Base-by-base conservation (phyloP, 2,329 filamentous ascomycete species). In the Xylariales sp. region DNA sequence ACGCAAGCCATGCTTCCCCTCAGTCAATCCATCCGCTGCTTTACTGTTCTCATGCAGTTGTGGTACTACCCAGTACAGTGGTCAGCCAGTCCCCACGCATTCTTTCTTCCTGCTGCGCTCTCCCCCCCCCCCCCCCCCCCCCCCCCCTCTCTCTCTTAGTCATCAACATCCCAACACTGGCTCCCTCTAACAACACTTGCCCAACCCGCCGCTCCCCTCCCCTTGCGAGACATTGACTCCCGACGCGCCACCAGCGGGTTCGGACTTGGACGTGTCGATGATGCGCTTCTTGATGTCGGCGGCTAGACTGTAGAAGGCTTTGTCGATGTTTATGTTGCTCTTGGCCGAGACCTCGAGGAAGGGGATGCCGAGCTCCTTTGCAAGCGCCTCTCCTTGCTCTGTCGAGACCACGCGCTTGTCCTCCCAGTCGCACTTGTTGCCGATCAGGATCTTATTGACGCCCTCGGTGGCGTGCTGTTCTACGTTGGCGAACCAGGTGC, bases 381-480 rank as follows among this genome's bases (percentile, higher is more conserved):
- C 93, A 43, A 98, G 80, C 51, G 84, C 84, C 67, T 98, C 90
- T 55, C 93, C 93, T 60, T 89, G 85, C 65, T 96, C 90, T 46
- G 86, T 95, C 37, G 88, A 89, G 31, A 98, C 86, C 42, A 87
- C 89, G 54, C 93, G 85, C 78, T 97, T 97, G 71, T 98, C 93
- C 69, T 97, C 93, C 93, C 93, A 97, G 69, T 98, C 93, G 71
- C 93, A 98, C 73, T 98, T 98, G 79, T 98, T 98, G 64, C 93
- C 93, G 54, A 98, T 96, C 52, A 98, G 80, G 62, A 98, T 97
- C 77, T 97, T 98, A 81, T 97, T 96, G 62, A 98, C 93, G 58
- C 93, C 93, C 71, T 97, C 93, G 57, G 88, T 95, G 45, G 93
- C 93, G 70, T 98, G 90, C 68, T 95, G 90, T 66, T 96, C 90